phyloP scores from a whole-genome alignment of 768 basidiomycete genomes.

The Xerocomus brunneocitrinus region DNA sequence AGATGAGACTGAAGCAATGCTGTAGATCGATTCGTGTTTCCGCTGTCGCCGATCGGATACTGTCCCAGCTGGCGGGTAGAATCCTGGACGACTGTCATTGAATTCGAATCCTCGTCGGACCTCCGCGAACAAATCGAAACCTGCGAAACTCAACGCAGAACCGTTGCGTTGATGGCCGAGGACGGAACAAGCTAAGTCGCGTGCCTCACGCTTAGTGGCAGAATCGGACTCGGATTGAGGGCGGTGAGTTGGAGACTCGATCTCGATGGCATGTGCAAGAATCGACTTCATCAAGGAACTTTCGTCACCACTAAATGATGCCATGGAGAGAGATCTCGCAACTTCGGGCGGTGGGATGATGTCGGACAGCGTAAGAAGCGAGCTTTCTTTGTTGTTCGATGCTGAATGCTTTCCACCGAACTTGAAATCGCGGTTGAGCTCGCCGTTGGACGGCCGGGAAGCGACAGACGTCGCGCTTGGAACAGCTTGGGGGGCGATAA shows the following conservation, averaged over 20 bases:
- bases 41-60: slow-evolving; percentile 37
- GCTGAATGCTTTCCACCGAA: slow-evolving; percentile 53
- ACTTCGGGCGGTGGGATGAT: slow-evolving; percentile 67
- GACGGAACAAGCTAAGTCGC: slow-evolving; percentile 16
- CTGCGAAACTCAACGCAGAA: slow-evolving; percentile 63
- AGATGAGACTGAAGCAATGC: slow-evolving; percentile 76
- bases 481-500: slow-evolving; percentile 14
- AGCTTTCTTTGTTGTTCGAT: slow-evolving; percentile 5
- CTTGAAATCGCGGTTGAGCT: slow-evolving; percentile 67
- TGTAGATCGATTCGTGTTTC: slow-evolving; percentile 58
- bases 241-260: slow-evolving; percentile 31
- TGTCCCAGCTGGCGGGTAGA: slow-evolving; percentile 53
- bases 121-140: slow-evolving; percentile 73
- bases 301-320: slow-evolving; percentile 44
- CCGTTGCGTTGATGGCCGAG: slow-evolving; percentile 31
- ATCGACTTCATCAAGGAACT: slow-evolving; percentile 54
- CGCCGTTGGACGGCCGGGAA: slow-evolving; percentile 55
- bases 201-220: slow-evolving; percentile 33
- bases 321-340: slow-evolving; percentile 44
- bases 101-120: slow-evolving; percentile 80
- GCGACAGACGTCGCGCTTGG: slow-evolving; percentile 30
- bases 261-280: slow-evolving; percentile 41
- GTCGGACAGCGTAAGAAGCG: slow-evolving; percentile 57
- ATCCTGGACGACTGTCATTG: slow-evolving; percentile 52
- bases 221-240: slow-evolving; percentile 43